These are phyloP conservation scores for Lunularia cruciata DNA, from an alignment of 225 moss, liverwort and hornwort genomes.

Conservation along the genomic window DNA sequence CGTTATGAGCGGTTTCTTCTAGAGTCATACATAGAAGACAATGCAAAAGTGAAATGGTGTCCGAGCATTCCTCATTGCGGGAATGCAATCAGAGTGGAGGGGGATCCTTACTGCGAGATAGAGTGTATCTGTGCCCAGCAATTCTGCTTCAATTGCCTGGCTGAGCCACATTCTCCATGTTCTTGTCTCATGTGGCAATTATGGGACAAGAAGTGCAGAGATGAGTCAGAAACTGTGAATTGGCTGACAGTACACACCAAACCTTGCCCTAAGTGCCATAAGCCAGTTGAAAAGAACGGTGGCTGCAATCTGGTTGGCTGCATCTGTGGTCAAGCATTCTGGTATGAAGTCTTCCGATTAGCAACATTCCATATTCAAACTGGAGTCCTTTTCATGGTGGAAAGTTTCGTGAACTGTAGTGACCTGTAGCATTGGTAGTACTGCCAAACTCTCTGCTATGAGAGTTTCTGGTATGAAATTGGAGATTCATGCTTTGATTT, in stretches of 20 bases:
- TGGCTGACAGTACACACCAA: constrained; percentile 96
- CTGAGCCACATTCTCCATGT: constrained; percentile 97
- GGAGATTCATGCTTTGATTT: too few relatives aligned
- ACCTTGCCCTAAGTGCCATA: constrained; percentile 96
- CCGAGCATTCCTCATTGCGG: constrained; percentile 96
- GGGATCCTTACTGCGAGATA: constrained; percentile 88
- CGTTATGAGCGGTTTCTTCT: constrained; percentile 89
- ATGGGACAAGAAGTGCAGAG: constrained; percentile 99
- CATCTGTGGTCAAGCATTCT: constrained; percentile 96
- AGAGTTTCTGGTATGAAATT: too few relatives aligned
- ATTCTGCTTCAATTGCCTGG: constrained; percentile 98
- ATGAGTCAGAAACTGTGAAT: constrained; percentile 94
- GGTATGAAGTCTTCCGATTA: constrained; percentile 40
- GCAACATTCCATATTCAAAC: not conserved
- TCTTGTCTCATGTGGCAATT: constrained; percentile 97
- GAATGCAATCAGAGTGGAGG: constrained; percentile 93
- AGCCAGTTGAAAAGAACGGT: constrained; percentile 96
- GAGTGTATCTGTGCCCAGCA: constrained; percentile 94
- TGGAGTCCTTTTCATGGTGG: not conserved
- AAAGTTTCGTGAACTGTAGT: too few relatives aligned
- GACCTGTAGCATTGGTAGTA: too few relatives aligned
- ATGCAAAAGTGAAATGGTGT: constrained; percentile 99
- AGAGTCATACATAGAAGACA: constrained; percentile 99
- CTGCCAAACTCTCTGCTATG: too few relatives aligned
- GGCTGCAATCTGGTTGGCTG: constrained; percentile 96